phyloP scores from a whole-genome alignment of 768 basidiomycete genomes.

The Porphyrellus cyaneotinctus region DNA sequence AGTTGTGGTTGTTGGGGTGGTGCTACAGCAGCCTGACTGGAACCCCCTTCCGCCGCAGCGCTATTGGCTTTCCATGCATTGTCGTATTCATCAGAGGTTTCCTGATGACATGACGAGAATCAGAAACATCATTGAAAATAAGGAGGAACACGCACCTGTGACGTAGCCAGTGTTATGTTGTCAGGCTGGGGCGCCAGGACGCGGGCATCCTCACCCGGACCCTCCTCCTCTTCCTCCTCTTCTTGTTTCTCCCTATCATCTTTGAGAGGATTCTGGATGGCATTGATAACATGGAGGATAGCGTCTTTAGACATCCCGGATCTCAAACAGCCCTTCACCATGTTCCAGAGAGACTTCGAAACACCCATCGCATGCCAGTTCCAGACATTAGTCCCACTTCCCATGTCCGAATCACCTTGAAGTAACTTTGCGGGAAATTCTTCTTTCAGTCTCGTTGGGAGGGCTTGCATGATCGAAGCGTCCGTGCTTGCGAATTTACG shows the following conservation, averaged over 20 bases:
- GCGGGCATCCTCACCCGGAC: constrained; percentile 29
- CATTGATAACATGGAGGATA: constrained; percentile 54
- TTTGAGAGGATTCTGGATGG: constrained; percentile 45
- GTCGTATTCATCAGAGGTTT: constrained; percentile 49
- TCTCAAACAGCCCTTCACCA: constrained; percentile 57
- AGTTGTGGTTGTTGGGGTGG: constrained; percentile 19
- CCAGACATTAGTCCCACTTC: constrained; percentile 60
- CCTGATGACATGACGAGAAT: constrained; percentile 28
- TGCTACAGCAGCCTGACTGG: constrained; percentile 20
- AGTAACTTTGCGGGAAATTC: constrained; percentile 70
- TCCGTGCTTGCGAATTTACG: constrained; percentile 72
- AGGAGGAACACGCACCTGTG: constrained; percentile 23
- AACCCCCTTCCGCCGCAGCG: constrained; percentile 34
- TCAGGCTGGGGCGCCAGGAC: constrained; percentile 24
- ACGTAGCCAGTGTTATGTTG: constrained; percentile 16
- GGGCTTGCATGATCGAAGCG: constrained; percentile 61
- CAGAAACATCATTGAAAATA: not conserved
- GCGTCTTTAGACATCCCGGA: constrained; percentile 59
- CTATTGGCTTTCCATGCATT: constrained; percentile 63
- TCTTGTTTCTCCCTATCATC: constrained; percentile 35
- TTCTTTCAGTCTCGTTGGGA: constrained; percentile 63
- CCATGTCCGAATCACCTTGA: constrained; percentile 54
- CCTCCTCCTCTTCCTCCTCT: constrained; percentile 33
- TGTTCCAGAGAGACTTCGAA: constrained; percentile 66
- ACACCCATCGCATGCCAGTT: constrained; percentile 77